These are phyloP conservation scores for Hygrophila difformis DNA, from an alignment of 257 asterid species.

Conservation along the genomic window DNA sequence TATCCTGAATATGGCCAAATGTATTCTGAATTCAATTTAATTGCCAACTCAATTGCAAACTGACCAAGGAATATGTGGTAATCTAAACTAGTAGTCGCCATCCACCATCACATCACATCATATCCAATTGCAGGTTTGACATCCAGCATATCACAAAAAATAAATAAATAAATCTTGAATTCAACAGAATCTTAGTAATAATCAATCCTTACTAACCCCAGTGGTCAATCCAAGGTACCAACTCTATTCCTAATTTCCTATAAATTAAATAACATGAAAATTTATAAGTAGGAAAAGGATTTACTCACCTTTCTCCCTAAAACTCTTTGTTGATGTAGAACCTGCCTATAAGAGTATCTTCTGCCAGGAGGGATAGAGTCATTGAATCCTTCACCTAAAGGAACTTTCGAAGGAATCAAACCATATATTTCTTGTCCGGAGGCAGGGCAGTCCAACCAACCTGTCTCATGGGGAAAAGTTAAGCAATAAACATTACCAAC, in stretches of 20 bases:
- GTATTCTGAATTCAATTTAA: neutral
- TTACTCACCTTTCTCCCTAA: conserved; percentile 55
- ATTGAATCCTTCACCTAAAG: conserved; percentile 77
- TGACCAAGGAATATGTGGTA: neutral
- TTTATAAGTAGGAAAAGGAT: neutral
- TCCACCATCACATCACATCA: neutral
- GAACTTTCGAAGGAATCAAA: conserved; percentile 94
- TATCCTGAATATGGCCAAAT: neutral
- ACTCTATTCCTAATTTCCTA: conserved; percentile 1
- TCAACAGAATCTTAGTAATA: neutral
- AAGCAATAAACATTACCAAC: conserved; percentile 4
- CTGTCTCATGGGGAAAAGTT: conserved; percentile 29
- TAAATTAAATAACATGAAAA: conserved; percentile 3
- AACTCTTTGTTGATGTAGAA: conserved; percentile 73
- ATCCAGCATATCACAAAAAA: too few relatives aligned
- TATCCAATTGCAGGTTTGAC: too few relatives aligned
- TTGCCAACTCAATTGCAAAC: neutral
- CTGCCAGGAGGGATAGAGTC: conserved; percentile 67
- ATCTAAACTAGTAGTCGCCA: too few relatives aligned
- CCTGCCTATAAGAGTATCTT: conserved; percentile 92
- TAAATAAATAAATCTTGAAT: too few relatives aligned
- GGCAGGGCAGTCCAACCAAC: conserved; percentile 95
- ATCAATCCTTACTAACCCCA: neutral
- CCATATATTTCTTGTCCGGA: conserved; percentile 63
- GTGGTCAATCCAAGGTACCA: neutral